Evolutionary conservation across 208 protist genomes (phyloP).

Genomic region (Trypanosoma lewisi): DNA sequence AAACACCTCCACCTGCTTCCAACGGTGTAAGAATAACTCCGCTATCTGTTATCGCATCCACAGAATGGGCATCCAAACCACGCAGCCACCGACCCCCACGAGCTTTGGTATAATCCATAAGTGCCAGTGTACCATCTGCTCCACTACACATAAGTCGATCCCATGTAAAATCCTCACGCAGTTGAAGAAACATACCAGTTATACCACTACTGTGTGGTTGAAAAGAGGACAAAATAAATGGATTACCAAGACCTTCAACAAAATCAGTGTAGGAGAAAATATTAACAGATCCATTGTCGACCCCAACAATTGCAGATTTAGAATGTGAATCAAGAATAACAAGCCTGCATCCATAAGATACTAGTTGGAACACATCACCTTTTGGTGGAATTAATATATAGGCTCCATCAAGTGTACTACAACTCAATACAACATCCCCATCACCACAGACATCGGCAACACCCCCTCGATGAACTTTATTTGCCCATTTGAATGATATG

Average conservation of each 20-base stretch:
- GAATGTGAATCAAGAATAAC: slow-evolving; percentile 45
- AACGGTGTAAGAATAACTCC: slow-evolving; percentile 13
- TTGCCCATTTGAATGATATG: slow-evolving; percentile 41
- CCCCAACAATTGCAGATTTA: slow-evolving; percentile 60
- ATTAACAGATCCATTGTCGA: slow-evolving; percentile 45
- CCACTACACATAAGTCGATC: slow-evolving; percentile 43
- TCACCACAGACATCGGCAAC: slow-evolving; percentile 57
- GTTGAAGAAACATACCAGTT: slow-evolving; percentile 51
- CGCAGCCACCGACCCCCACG: slow-evolving; percentile 10
- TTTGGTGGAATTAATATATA: slow-evolving; percentile 38
- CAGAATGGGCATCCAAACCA: slow-evolving; percentile 5
- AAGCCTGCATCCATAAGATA: slow-evolving; percentile 23
- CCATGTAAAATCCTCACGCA: slow-evolving; percentile 45
- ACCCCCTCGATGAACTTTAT: slow-evolving; percentile 54
- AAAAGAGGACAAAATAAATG: slow-evolving; percentile 26
- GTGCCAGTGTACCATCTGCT: slow-evolving; percentile 37
- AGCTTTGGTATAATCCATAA: slow-evolving; percentile 34
- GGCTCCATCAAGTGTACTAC: slow-evolving; percentile 57
- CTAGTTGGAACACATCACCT: slow-evolving; percentile 27
- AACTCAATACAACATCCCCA: slow-evolving; percentile 54
- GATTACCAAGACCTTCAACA: slow-evolving; percentile 20
- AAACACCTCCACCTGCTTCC: neutral
- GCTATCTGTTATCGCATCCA: slow-evolving; percentile 4
- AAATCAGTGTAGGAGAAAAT: slow-evolving; percentile 70
- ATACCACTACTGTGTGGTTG: slow-evolving; percentile 39